Base-by-base conservation (phyloP, 345 rosid species). In the Bretschneidera sinensis region DNA sequence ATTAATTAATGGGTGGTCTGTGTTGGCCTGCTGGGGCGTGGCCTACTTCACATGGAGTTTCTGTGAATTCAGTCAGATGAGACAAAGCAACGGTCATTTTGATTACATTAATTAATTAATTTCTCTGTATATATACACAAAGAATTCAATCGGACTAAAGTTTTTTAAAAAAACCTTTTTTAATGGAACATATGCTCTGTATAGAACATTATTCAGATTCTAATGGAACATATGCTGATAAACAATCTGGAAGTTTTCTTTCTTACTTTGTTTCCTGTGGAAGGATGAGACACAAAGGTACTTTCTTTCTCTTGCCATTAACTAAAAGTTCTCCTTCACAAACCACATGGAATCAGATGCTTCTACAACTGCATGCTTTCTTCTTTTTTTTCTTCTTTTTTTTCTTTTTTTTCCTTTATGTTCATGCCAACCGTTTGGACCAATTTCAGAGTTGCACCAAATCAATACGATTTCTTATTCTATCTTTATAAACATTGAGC, bases 281-380 rank as follows among this genome's bases (percentile, higher is more conserved):
- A 62, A 70, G 72, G 70, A 65, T 23, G 53, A 50, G 70, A 60
- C 62, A 51, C 62, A 76, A 70, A 71, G 72, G 54, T 39, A 17
- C 72, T 77, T 74, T n/a, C n/a, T n/a, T n/a, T n/a, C n/a, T n/a
- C n/a, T n/a, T n/a, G n/a, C 68, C 43, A 43, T 60, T 49, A 31
- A 22, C 54, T 54, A 24, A 21, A 52, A 59, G 58, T 39, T 70
- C 75, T 61, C 60, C 24, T 28, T 51, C 70, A 59, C 59, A n/a
- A 51, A 17, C 51, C 45, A 43, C 10, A 4, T 17, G 64, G 82
- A 80, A 80, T 80, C 81, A 67, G 82, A 80, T 80, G 70, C 85
- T n/a, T n/a, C n/a, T n/a, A n/a, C 67, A 28, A 43, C 55, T 21
- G 28, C 51, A 54, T 28, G 15, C 33, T 60, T 43, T 63, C 10